Evolutionary conservation across 139 green algal species (phyloP), one percentile per base, ranked within the genome.

Genomic region (Chlorella vulgaris): DNA sequence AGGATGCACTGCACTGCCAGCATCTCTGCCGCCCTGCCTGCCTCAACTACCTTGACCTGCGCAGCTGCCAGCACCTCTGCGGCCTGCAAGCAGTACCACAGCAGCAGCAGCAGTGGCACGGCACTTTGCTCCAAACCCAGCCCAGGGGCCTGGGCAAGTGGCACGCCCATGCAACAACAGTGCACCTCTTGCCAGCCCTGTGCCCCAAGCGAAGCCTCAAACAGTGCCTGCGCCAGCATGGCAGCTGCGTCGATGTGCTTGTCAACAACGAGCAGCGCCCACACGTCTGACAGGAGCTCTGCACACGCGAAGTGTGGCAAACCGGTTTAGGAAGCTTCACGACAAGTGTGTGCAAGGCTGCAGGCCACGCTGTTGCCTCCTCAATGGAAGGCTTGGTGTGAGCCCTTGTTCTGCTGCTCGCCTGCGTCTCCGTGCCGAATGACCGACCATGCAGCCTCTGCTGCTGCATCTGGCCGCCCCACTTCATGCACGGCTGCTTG

Each of bases 51-150:
- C 31, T 76, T 42, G 1, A n/a, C 69, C 3, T 21, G 38, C 24
- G n/a, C 69, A 10, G 69, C 42, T 4, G 69, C 69, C 42, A 76
- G 69, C 42, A 60, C 69, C 19, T 31, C 42, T 21, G 69, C 69
- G 1, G 61, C 69, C 69, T 76, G 42, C 42, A 7, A 38, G 3
- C 47, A 55, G 47, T 10, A 55, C 13, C 13, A 15, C 47, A 55
- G 13, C 10, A 55, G 47, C 47, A 15, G 47, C 47, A 55, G 47
- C 47, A 55, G 47, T 15, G 47, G 47, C 15, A 55, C 15, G 47
- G 47, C 47, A 55, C n/a, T n/a, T n/a, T 55, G 29, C 62, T 1
- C 29, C 13, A 39, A 69, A 69, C 62, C 4, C 36, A 6, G n/a
- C n/a, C n/a, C n/a, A n/a, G n/a, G n/a, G n/a, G n/a, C n/a, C n/a